Conservation (phyloP, 805 yeast genomes). For the Metahyphopichia silvanorum region DNA sequence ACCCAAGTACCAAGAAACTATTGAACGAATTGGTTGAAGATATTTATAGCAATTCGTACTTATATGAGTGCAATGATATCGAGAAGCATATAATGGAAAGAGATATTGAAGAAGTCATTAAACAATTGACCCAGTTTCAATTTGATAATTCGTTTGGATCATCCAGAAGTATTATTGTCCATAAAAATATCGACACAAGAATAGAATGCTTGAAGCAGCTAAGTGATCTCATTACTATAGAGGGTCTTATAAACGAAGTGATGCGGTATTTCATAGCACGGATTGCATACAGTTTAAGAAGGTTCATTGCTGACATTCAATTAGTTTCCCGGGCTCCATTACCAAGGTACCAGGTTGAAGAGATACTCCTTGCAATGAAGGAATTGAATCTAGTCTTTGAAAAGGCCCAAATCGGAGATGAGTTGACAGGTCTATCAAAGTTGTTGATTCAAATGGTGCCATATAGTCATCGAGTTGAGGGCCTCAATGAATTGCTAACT, state of each 20-base stretch:
- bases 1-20: slow-evolving; percentile 18
- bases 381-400: background rate
- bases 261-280: slow-evolving; percentile 50
- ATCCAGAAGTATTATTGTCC: slow-evolving; percentile 46
- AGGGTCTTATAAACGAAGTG: slow-evolving; percentile 5
- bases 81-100: slow-evolving; percentile 32
- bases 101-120: slow-evolving; percentile 32
- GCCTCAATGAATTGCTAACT: background rate
- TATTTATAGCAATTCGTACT: slow-evolving; percentile 58
- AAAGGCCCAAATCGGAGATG: no score
- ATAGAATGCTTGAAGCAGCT: slow-evolving; percentile 49
- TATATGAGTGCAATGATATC: slow-evolving; percentile 54
- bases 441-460: background rate
- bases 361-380: no score
- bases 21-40: slow-evolving; percentile 44
- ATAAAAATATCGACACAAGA: slow-evolving; percentile 48
- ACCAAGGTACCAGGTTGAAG: slow-evolving; percentile 61
- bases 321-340: slow-evolving; percentile 63
- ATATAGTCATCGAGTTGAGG: background rate
- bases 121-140: slow-evolving; percentile 35
- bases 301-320: slow-evolving; percentile 60
- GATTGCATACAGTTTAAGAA: slow-evolving; percentile 56
- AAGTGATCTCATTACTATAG: slow-evolving; percentile 17
- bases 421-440: no score
- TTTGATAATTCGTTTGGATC: slow-evolving; percentile 59